Evolutionary conservation across 2,329 filamentous ascomycete species (phyloP).

Genomic region (Scedosporium boydii): DNA sequence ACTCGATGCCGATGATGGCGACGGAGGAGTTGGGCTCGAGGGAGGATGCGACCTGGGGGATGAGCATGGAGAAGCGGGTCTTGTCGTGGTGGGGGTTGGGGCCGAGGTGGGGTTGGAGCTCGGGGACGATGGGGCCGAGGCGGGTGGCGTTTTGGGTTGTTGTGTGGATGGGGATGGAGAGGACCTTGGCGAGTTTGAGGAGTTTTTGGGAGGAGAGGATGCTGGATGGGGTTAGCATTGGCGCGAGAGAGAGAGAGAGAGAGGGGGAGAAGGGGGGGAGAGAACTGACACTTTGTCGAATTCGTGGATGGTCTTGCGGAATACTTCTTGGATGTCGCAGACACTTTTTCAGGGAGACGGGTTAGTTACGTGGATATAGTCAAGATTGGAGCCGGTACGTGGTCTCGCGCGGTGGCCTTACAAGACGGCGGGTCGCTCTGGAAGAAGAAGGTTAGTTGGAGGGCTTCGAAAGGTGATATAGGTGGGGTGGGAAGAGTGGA

Average conservation of each 20-base stretch:
- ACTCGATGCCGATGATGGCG: constrained; percentile 83
- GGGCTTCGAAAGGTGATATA: background rate
- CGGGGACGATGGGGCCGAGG: constrained; percentile 69
- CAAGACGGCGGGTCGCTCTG: constrained; percentile 40
- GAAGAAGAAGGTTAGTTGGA: background rate
- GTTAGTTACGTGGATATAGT: background rate
- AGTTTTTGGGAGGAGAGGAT: constrained; percentile 60
- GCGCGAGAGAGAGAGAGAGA: background rate
- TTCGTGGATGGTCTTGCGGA: constrained; percentile 71
- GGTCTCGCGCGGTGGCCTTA: constrained; percentile 20
- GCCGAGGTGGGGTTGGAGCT: constrained; percentile 48
- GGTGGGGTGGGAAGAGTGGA: background rate
- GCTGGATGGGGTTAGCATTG: constrained; percentile 27
- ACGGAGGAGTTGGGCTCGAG: constrained; percentile 35
- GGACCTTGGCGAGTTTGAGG: constrained; percentile 51
- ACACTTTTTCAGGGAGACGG: constrained; percentile 43
- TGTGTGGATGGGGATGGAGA: constrained; percentile 69
- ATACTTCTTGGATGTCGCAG: constrained; percentile 93
- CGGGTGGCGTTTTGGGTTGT: constrained; percentile 77
- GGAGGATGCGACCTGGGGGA: constrained; percentile 49
- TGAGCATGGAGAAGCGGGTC: constrained; percentile 81
- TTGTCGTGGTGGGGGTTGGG: constrained; percentile 60
- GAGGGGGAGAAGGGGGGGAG: background rate
- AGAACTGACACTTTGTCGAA: constrained; percentile 65
- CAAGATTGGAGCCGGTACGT: background rate